A percentile compares a stretch with the other conserved stretches of the same genome.
Conservation (phyloP, 495 filamentous ascomycete genomes). For the Penicillium cinerascens region DNA sequence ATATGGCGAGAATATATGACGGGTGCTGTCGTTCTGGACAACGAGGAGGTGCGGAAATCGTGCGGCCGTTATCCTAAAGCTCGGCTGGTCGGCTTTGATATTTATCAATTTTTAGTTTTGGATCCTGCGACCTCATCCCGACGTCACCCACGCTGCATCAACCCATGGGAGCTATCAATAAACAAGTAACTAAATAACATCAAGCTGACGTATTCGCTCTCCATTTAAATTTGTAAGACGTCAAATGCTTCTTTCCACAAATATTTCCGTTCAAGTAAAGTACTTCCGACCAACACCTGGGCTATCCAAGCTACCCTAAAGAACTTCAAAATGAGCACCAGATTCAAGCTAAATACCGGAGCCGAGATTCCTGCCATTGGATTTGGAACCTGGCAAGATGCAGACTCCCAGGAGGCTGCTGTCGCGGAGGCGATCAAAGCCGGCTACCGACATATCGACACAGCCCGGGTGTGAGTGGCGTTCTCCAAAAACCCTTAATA, state of each 20-base stretch:
- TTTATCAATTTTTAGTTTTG: not conserved
- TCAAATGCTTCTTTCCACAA: not conserved
- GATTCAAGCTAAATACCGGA: slow-evolving; percentile 39
- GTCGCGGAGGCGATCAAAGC: slow-evolving; percentile 39
- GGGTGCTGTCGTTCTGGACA: slow-evolving; percentile 40
- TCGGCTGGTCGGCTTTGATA: not conserved
- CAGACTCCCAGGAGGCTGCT: slow-evolving; percentile 37
- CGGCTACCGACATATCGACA: slow-evolving; percentile 58
- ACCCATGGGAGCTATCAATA: not conserved
- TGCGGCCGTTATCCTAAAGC: slow-evolving; percentile 1
- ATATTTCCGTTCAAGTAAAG: not conserved
- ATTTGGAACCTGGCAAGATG: slow-evolving; percentile 44
- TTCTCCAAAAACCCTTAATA: not conserved
- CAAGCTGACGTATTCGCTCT: not conserved
- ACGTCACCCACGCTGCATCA: not conserved
- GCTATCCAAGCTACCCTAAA: not conserved
- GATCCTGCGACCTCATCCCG: not conserved
- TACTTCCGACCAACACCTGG: not conserved
- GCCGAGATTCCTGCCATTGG: slow-evolving; percentile 40
- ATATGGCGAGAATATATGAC: slow-evolving; percentile 52
- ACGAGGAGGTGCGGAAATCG: slow-evolving; percentile 36
- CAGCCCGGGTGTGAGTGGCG: slow-evolving; percentile 33
- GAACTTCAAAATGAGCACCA: not conserved
- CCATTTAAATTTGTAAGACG: not conserved
- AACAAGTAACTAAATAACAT: not conserved